Percentiles rank a stretch among this genome's conserved stretches.
These are phyloP conservation scores for Aciculosporium take DNA, from an alignment of 2,329 filamentous ascomycete genomes.

Conservation along the genomic window DNA sequence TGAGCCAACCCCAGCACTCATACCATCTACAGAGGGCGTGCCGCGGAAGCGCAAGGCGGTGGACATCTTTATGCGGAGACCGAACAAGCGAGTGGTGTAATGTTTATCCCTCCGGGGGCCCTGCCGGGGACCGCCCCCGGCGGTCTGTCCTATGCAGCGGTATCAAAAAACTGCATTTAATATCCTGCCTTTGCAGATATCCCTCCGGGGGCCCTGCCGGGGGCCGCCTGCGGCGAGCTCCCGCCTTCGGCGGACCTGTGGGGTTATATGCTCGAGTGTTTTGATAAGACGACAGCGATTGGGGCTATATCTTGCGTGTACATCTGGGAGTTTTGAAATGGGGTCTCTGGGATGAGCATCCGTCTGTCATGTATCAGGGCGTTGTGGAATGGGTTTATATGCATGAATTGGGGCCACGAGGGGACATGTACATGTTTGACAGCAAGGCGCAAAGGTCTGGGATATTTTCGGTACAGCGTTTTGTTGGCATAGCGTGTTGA, in stretches of 20 bases:
- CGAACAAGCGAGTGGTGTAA: conserved; percentile 26
- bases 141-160: no score
- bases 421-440: neutral
- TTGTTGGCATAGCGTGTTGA: neutral
- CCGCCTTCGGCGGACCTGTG: no score
- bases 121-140: no score
- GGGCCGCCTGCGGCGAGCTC: no score
- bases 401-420: neutral
- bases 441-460: neutral
- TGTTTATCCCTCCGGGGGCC: no score
- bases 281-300: neutral
- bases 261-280: neutral
- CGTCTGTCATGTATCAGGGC: neutral
- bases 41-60: conserved; percentile 30
- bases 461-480: no score
- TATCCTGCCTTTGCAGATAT: no score
- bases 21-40: neutral
- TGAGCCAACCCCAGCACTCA: neutral
- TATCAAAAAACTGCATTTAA: no score
- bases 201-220: no score
- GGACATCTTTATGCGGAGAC: conserved; percentile 35
- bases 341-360: neutral
- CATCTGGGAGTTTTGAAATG: neutral
- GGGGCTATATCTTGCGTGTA: neutral
- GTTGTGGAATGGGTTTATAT: neutral